Base-by-base conservation (phyloP, 2,329 filamentous ascomycete species). In the Huntiella moniliformis region DNA sequence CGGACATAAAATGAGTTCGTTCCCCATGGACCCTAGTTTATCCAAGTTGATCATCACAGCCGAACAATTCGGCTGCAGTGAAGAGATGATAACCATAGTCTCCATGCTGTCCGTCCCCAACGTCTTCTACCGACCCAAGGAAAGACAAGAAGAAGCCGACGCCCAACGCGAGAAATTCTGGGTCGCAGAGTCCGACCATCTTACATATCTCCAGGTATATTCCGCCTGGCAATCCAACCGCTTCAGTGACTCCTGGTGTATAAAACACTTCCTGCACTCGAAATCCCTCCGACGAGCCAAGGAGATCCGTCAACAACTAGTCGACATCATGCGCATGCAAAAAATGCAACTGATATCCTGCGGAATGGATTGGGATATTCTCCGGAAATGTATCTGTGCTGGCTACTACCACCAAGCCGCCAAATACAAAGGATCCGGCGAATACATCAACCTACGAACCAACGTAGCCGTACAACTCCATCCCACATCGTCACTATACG, bases 371-470 rank as follows among this genome's bases (percentile, higher is more conserved):
- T 95, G 91, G 82, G 92, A 98, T 59, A 67, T 92, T 7, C 85
- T 96, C 47, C 79, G 91, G 51, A 88, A 91, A 61, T 96, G 88
- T 60, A 94, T 98, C 57, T 98, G 92, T 66, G 86, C 83, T 0
- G 91, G 91, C 10, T 98, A 94, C 67, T 98, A 96, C 63, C 88
- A 96, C 57, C 91, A 98, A 65, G 91, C 91, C 4, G 91, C 91
- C 28, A 86, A 87, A 56, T 86, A 92, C 52, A 93, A 93, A 63
- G 92, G 91, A 2, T 84, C 95, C 12, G 91, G 91, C 54, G 92
- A 98, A 63, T 98, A 96, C 64, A 80, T 94, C 63, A 98, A 98
- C 60, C 70, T 98, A 33, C 80, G 91, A 16, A 98, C 91, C 0
- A 91, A 83, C 56, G 86, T 98, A 3, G 87, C 82, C 1, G 84